phyloP scores from a whole-genome alignment of 2,329 filamentous ascomycete genomes.

The Exophiala sp. region DNA sequence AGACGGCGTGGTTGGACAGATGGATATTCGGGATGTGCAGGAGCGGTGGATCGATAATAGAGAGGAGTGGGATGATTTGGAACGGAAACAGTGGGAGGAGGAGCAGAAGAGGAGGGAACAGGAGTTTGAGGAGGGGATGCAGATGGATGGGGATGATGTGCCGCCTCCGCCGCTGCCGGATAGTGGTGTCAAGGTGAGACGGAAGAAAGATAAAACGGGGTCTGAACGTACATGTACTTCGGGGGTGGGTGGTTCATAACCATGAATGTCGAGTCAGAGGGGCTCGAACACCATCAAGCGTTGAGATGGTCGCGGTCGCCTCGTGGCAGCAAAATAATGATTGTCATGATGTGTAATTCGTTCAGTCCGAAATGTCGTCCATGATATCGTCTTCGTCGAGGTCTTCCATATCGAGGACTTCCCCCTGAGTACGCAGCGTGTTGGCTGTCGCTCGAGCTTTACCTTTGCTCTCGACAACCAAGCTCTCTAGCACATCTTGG shows the following conservation, averaged over 20 bases:
- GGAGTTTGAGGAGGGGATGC: conserved; percentile 28
- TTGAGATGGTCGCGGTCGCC: too few relatives aligned
- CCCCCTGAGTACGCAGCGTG: neutral
- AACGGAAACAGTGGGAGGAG: conserved; percentile 70
- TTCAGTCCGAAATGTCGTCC: conserved; percentile 31
- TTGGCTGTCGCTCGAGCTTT: neutral
- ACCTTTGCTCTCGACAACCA: neutral
- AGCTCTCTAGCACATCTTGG: neutral
- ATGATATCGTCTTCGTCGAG: conserved; percentile 12
- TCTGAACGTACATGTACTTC: neutral
- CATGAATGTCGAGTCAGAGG: neutral
- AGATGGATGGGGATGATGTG: conserved; percentile 32
- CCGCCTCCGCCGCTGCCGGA: conserved; percentile 46
- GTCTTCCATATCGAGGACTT: conserved; percentile 9
- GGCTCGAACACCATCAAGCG: too few relatives aligned
- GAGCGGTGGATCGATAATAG: conserved; percentile 93
- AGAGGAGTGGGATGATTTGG: conserved; percentile 78
- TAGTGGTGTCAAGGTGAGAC: conserved; percentile 64
- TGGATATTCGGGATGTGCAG: conserved; percentile 86
- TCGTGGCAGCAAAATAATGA: too few relatives aligned
- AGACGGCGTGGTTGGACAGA: conserved; percentile 59
- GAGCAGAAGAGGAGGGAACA: conserved; percentile 54
- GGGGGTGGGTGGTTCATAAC: conserved; percentile 8
- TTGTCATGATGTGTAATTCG: neutral
- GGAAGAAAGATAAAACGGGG: conserved; percentile 10